phyloP scores from a whole-genome alignment of 208 protist genomes.

The Angomonas desouzai region DNA sequence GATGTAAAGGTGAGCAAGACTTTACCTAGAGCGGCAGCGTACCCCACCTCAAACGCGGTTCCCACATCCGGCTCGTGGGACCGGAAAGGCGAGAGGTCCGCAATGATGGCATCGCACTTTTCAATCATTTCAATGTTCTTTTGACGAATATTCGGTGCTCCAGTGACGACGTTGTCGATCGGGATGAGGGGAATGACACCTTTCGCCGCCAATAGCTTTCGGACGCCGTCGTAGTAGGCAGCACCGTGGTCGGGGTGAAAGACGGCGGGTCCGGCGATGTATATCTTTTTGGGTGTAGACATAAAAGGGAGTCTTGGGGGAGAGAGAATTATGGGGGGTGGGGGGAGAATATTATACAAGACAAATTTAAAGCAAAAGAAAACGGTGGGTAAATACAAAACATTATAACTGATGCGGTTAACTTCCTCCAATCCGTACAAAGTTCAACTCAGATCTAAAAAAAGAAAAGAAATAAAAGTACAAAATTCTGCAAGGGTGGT shows the following conservation, averaged over 20 bases:
- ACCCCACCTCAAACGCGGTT: conserved; percentile 83
- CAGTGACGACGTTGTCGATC: conserved; percentile 39
- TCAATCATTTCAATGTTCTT: conserved; percentile 81
- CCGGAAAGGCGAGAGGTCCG: conserved; percentile 78
- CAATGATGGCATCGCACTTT: conserved; percentile 71
- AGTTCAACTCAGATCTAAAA: neutral
- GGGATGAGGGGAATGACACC: conserved; percentile 57
- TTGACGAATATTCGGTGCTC: conserved; percentile 48
- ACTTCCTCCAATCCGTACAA: no score
- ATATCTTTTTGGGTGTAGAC: conserved; percentile 71
- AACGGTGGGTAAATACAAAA: no score
- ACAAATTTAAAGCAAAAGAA: no score
- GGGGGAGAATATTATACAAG: no score
- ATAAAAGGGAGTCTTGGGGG: no score
- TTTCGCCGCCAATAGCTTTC: conserved; percentile 28
- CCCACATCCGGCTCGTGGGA: conserved; percentile 73
- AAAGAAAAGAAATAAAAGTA: neutral
- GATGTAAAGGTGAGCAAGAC: conserved; percentile 52
- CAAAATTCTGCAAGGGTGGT: neutral
- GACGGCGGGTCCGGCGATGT: conserved; percentile 79
- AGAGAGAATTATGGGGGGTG: no score
- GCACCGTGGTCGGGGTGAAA: conserved; percentile 61
- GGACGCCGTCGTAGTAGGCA: conserved; percentile 52
- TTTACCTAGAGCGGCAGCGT: conserved; percentile 67
- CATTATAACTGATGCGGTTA: no score